Base-by-base conservation (phyloP, 2,329 filamentous ascomycete species). In the Penicillium polonicum region DNA sequence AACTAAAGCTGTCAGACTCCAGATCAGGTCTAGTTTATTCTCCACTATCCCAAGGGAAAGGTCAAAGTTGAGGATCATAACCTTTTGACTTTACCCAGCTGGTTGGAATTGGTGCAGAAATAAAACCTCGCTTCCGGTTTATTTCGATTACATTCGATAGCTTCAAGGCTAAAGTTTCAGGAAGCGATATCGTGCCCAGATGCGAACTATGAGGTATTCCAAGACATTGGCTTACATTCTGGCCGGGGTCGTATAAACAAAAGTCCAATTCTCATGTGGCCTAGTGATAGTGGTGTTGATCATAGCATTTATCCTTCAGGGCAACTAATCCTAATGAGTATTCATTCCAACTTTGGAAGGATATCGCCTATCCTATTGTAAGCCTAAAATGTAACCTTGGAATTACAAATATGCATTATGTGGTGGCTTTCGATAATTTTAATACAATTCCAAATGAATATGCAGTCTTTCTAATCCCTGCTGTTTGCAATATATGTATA, bases 1-100 rank as follows among this genome's bases (percentile, higher is more conserved):
- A 51, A 44, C 55, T 60, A 66, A 65, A 57, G 58, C 64, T 66
- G 64, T 66, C 64, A 66, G 54, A 59, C 46, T 19, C 43, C 55
- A 15, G 15, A 43, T 36, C 4, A 2, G 31, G 57, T 39, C 43
- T 59, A 57, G 59, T 35, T 21, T 8, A 12, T 17, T 10, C 39
- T 25, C 50, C 51, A 19, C 21, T 44, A 43, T 49, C 62, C 64
- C 59, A 53, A 49, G 48, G 45, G 55, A 54, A 57, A 45, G 64
- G 63, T 57, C 58, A 56, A 58, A 59, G 56, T 60, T 62, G 55
- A 55, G 55, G 60, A 66, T 65, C 64, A 60, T 59, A 33, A 39
- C 36, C 38, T n/a, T 46, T 12, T 23, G 31, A 12, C 33, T 23
- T 23, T 33, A 50, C 21, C 45, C 35, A 29, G 19, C 12, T 19